These are phyloP conservation scores for Tolypocladium sp. DNA, from an alignment of 2,329 filamentous ascomycete genomes.

Conservation along the genomic window DNA sequence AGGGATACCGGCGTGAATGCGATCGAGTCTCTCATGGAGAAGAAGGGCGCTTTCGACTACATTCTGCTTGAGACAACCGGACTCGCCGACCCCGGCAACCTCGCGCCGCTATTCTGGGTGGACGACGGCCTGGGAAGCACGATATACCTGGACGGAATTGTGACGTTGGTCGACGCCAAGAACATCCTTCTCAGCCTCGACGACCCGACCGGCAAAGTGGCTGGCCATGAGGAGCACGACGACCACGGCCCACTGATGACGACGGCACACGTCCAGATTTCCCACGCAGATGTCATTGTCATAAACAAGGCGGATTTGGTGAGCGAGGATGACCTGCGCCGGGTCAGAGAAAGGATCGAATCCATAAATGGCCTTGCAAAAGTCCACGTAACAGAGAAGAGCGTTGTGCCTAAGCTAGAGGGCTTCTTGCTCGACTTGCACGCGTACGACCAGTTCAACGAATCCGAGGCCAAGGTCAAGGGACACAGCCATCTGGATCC, in stretches of 20 bases:
- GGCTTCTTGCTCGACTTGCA: constrained; percentile 83
- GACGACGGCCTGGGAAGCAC: constrained; percentile 91
- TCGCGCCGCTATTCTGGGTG: constrained; percentile 95
- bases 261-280: constrained; percentile 92
- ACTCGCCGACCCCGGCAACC: constrained; percentile 87
- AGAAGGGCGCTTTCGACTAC: constrained; percentile 90
- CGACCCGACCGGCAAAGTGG: constrained; percentile 50
- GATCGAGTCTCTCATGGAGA: constrained; percentile 92
- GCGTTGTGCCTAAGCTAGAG: constrained; percentile 71
- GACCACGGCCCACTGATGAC: constrained; percentile 64
- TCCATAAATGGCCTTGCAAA: constrained; percentile 88
- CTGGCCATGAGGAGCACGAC: constrained; percentile 41
- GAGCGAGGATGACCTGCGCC: constrained; percentile 55
- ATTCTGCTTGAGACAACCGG: constrained; percentile 95
- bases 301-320: constrained; percentile 93
- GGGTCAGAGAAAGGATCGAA: constrained; percentile 60
- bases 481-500: constrained; percentile 89
- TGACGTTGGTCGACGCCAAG: constrained; percentile 90
- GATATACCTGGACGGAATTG: constrained; percentile 94
- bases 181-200: constrained; percentile 80
- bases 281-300: constrained; percentile 89
- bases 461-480: constrained; percentile 61
- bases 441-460: constrained; percentile 77
- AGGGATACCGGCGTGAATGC: constrained; percentile 89
- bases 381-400: constrained; percentile 72